Base-by-base conservation (phyloP, 2,329 filamentous ascomycete genomes). In the Cercospora canescens region DNA sequence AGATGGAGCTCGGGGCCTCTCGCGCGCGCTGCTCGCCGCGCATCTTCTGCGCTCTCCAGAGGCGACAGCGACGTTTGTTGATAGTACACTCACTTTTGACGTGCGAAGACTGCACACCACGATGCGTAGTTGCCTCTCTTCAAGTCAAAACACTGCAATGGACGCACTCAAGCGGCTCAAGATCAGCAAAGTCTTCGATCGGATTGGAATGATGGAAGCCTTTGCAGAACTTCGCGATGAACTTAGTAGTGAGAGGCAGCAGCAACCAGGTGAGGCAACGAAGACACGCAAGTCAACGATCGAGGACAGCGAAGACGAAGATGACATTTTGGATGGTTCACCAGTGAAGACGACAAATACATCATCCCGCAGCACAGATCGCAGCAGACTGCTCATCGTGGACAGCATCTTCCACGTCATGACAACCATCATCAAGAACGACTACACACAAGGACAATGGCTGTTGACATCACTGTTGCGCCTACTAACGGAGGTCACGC, bases 181-280 rank as follows among this genome's bases (percentile, higher is more conserved):
- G 66, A 81, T 85, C 30, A 83, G 83, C 78, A 78, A 83, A 4
- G 80, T 83, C 0, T 86, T 86, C 69, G 83, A 85, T 69, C 78
- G 82, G 41, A 76, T 79, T 8, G 84, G 84, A 0, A 68, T 85
- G 28, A 73, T 76, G 9, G 83, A 86, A 67, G 80, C 80, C 9
- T 66, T 85, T 3, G 71, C 70, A 0, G 83, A 86, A 71, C 67
- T 85, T 37, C 71, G 77, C 30, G 78, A 79, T n/a, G 74, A 61
- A 1, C 64, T 82, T 6, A 66, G 70, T 14, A n/a, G n/a, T 18
- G 57, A 64, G 7, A 16, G n/a, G 7, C 41, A 30, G 7, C 54
- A 41, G 28, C 12, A 45, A 4, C 6, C 48, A 5, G n/a, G n/a
- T 41, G 21, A 6, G 28, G 11, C 21, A 41, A 32, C 26, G 34